A percentile compares a stretch with the other conserved stretches of the same genome.
Evolutionary conservation across 2,329 filamentous ascomycete genomes (phyloP).

Genomic region (Diaporthe ampelina): DNA sequence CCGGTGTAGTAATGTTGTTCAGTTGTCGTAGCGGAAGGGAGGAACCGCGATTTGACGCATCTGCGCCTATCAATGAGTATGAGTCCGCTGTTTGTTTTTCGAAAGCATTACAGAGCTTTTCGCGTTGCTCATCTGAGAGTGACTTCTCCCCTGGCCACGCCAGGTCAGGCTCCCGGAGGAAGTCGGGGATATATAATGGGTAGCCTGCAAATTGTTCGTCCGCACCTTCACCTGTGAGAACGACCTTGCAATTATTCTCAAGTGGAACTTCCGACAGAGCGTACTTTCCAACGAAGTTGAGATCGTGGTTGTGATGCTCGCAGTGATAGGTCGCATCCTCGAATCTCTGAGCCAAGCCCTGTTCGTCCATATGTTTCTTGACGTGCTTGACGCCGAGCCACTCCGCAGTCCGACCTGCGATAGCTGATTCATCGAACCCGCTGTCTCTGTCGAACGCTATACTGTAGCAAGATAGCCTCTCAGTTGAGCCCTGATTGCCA

Average conservation of each 20-base stretch:
- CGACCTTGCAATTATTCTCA: slow-evolving; percentile 64
- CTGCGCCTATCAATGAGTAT: slow-evolving; percentile 27
- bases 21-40: slow-evolving; percentile 10
- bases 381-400: slow-evolving; percentile 50
- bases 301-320: slow-evolving; percentile 56
- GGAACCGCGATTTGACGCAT: not conserved
- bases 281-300: slow-evolving; percentile 66
- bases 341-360: slow-evolving; percentile 49
- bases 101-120: slow-evolving; percentile 10
- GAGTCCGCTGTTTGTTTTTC: slow-evolving; percentile 8
- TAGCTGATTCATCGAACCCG: slow-evolving; percentile 62
- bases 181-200: slow-evolving; percentile 59
- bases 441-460: slow-evolving; percentile 65
- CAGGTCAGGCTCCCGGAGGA: slow-evolving; percentile 62
- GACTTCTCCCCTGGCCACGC: slow-evolving; percentile 47
- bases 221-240: slow-evolving; percentile 66
- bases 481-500: slow-evolving; percentile 55
- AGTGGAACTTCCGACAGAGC: slow-evolving; percentile 61
- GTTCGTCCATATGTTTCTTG: slow-evolving; percentile 48
- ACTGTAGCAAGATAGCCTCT: slow-evolving; percentile 58
- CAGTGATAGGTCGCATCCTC: slow-evolving; percentile 49
- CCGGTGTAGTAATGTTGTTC: slow-evolving; percentile 28
- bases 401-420: slow-evolving; percentile 51
- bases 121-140: not conserved
- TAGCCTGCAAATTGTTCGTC: slow-evolving; percentile 71